Percentiles rank a stretch among this genome's conserved stretches.
These are phyloP conservation scores for Metarhizium rileyi DNA, from an alignment of 2,329 filamentous ascomycete species.

Conservation along the genomic window DNA sequence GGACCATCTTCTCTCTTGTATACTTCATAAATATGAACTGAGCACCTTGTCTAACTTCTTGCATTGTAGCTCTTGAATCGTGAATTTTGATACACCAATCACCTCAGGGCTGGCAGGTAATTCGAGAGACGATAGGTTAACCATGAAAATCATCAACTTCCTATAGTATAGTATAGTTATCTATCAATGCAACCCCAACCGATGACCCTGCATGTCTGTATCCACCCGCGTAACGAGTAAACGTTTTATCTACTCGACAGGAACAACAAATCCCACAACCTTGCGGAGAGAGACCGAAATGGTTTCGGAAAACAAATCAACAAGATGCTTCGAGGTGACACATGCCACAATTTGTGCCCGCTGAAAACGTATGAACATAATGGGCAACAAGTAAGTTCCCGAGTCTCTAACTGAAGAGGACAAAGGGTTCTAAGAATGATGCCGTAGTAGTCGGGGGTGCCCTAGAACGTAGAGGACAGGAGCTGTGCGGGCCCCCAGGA, in stretches of 20 bases:
- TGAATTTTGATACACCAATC: no score
- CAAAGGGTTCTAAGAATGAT: not conserved
- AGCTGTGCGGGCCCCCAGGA: no score
- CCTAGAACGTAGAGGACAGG: no score
- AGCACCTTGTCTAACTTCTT: not conserved
- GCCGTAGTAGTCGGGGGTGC: not conserved
- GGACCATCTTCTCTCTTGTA: slow-evolving; percentile 4
- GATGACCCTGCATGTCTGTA: not conserved
- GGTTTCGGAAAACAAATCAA: not conserved
- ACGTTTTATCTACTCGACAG: not conserved
- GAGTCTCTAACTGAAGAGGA: not conserved
- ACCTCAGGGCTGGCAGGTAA: no score
- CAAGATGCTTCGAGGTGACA: not conserved
- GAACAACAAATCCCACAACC: not conserved
- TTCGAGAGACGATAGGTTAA: no score
- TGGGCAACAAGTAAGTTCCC: not conserved
- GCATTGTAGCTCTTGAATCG: no score
- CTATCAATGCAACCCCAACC: not conserved
- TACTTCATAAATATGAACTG: not conserved
- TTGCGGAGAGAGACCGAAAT: not conserved
- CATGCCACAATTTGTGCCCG: not conserved
- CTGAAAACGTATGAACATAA: not conserved
- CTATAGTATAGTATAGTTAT: not conserved
- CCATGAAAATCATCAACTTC: no score
- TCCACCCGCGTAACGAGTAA: not conserved